A percentile compares a stretch with the other conserved stretches of the same genome.
Evolutionary conservation across 2,329 filamentous ascomycete species (phyloP).

Genomic region (Fusarium clavum): DNA sequence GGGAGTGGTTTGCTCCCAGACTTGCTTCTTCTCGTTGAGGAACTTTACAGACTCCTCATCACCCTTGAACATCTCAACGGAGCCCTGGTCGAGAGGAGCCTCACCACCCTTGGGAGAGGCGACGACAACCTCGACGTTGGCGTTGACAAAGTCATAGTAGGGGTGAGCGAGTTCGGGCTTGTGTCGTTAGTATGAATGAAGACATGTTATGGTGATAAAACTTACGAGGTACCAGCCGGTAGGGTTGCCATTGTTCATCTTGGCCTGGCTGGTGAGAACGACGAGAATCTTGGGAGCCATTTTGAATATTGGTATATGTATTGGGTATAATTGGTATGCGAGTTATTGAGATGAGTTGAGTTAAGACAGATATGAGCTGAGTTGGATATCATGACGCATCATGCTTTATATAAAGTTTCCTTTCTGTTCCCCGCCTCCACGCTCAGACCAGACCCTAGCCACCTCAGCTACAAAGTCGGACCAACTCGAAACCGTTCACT

Average conservation of each 20-base stretch:
- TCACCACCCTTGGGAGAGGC: conserved; percentile 72
- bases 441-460: conserved; percentile 5
- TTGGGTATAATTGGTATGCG: not conserved
- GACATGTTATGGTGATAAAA: not conserved
- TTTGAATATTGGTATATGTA: conserved; percentile 19
- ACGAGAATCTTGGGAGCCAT: conserved; percentile 74
- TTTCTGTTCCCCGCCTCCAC: conserved; percentile 16
- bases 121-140: conserved; percentile 62
- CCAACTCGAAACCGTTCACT: conserved; percentile 22
- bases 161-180: conserved; percentile 74
- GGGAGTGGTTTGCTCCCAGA: conserved; percentile 73
- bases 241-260: conserved; percentile 62
- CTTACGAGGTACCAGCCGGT: conserved; percentile 79
- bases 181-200: not conserved
- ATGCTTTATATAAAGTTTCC: conserved; percentile 24
- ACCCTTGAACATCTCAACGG: conserved; percentile 64
- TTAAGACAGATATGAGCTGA: too few relatives aligned
- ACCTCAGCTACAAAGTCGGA: conserved; percentile 15
- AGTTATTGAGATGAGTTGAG: not conserved
- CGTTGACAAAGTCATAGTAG: conserved; percentile 64
- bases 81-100: conserved; percentile 70
- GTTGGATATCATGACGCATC: conserved; percentile 4
- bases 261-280: conserved; percentile 73
- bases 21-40: conserved; percentile 63
- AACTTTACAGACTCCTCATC: conserved; percentile 67